Base-by-base conservation (phyloP, 805 yeast species). In the Debaryomyces hansenii region DNA sequence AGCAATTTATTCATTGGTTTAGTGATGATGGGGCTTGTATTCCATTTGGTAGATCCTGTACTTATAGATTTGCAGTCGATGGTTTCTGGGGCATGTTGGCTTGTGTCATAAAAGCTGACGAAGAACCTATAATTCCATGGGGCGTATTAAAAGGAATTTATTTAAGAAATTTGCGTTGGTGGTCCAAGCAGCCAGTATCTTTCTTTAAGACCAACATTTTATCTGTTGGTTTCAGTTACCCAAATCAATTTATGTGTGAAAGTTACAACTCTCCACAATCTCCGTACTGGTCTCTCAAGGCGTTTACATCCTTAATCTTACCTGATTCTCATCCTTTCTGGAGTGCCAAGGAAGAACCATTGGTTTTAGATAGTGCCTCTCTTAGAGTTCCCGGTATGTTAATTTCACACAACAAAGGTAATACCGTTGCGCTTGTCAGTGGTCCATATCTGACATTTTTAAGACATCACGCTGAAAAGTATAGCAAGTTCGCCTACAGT, bases 1-100 rank as follows among this genome's bases (percentile, higher is more conserved):
- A 43, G 12, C 49, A 58, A 11, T 63, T 51, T 46, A 33, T 47
- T 28, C 51, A 60, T 31, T 62, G 54, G 53, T 60, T 57, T 48
- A 49, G 40, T 28, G 45, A 38, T 39, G 49, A 49, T 39, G 55
- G 55, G 3, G 44, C 53, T 7, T 15, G 31, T 21, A 12, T 51
- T 24, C 51, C 46, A 10, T 47, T 41, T 35, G 55, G 53, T n/a
- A 49, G 55, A 38, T 47, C 51, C 4, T 29, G 50, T 10, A 49
- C 50, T 20, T 51, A 51, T 34, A 41, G 50, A 28, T 51, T 45
- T 44, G 53, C 53, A 8, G 34, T 35, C 11, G 42, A 42, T 32
- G 51, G 45, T 20, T 51, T 51, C 29, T 51, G 55, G 53, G 53
- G 53, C 6, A 18, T 18, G 5, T 36, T 44, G 24, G 49, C 51